Conservation (phyloP, 768 basidiomycete genomes). For the Postia placenta region DNA sequence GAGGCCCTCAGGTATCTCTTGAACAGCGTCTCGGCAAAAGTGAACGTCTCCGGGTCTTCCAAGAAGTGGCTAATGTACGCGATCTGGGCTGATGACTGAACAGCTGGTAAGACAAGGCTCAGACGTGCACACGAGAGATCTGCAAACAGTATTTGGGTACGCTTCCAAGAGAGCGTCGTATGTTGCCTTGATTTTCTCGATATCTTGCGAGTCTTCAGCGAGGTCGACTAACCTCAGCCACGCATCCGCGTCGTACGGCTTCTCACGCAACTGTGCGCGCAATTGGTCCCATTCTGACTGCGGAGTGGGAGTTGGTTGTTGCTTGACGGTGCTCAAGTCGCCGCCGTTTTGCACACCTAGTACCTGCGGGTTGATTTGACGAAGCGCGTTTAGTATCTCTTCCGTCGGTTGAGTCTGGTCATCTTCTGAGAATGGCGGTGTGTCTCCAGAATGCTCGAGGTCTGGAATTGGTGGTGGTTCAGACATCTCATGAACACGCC, state of each 20-base stretch:
- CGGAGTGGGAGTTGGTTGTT: slow-evolving; percentile 22
- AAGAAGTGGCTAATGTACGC: slow-evolving; percentile 77
- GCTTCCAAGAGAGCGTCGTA: slow-evolving; percentile 79
- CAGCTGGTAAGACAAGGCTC: slow-evolving; percentile 12
- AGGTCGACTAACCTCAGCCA: slow-evolving; percentile 76
- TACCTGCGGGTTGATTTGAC: slow-evolving; percentile 26
- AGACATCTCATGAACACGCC: slow-evolving; percentile 8
- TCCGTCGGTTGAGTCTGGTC: slow-evolving; percentile 30
- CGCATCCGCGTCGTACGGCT: slow-evolving; percentile 68
- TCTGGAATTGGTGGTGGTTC: slow-evolving; percentile 3
- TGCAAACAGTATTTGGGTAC: slow-evolving; percentile 89
- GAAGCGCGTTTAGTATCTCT: slow-evolving; percentile 31
- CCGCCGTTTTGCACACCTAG: slow-evolving; percentile 25
- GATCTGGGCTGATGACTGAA: slow-evolving; percentile 76
- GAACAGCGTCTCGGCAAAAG: slow-evolving; percentile 84
- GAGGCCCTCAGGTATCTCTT: slow-evolving; percentile 79
- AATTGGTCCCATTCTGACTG: slow-evolving; percentile 65
- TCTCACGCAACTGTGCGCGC: slow-evolving; percentile 54
- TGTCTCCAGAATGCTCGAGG: slow-evolving; percentile 3
- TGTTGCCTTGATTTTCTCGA: slow-evolving; percentile 71
- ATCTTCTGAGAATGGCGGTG: not conserved
- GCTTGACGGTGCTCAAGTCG: slow-evolving; percentile 7
- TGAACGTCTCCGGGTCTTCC: slow-evolving; percentile 55
- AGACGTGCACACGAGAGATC: slow-evolving; percentile 19
- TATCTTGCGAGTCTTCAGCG: slow-evolving; percentile 71